These are phyloP conservation scores for Alternaria hordeiaustralica DNA, from an alignment of 2,329 filamentous ascomycete species.

Conservation along the genomic window DNA sequence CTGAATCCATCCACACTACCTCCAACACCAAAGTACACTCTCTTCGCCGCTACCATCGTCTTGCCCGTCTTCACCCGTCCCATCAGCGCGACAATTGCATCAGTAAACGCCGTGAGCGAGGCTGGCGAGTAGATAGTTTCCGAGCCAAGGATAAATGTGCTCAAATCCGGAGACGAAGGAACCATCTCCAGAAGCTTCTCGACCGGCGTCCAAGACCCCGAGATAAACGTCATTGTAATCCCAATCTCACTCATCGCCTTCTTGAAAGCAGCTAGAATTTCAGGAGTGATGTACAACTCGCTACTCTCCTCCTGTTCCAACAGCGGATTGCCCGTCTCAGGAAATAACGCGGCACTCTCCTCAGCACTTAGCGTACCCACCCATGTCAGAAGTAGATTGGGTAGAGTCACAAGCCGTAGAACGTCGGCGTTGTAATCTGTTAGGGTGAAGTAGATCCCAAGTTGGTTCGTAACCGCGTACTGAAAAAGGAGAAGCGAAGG, in stretches of 20 bases:
- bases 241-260: conserved; percentile 57
- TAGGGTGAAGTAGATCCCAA: conserved; percentile 66
- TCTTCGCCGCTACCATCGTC: conserved; percentile 76
- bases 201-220: conserved; percentile 72
- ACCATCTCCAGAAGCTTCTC: conserved; percentile 66
- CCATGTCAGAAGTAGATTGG: conserved; percentile 78
- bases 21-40: conserved; percentile 83
- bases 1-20: conserved; percentile 79
- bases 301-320: conserved; percentile 37
- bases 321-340: conserved; percentile 27
- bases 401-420: conserved; percentile 77
- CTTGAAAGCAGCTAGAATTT: conserved; percentile 66
- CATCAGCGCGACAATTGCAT: conserved; percentile 68
- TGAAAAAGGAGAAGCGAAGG: conserved; percentile 76
- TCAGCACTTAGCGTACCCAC: conserved; percentile 34
- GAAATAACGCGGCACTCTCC: conserved; percentile 21
- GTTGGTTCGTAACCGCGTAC: conserved; percentile 59
- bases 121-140: conserved; percentile 86
- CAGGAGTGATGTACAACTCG: conserved; percentile 69
- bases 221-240: conserved; percentile 71
- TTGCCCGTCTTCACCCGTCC: conserved; percentile 60
- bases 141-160: conserved; percentile 67
- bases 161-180: conserved; percentile 46
- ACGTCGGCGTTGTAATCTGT: conserved; percentile 84
- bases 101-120: conserved; percentile 71